phyloP scores from a whole-genome alignment of 768 basidiomycete genomes.

The Phanerochaete carnosa region DNA sequence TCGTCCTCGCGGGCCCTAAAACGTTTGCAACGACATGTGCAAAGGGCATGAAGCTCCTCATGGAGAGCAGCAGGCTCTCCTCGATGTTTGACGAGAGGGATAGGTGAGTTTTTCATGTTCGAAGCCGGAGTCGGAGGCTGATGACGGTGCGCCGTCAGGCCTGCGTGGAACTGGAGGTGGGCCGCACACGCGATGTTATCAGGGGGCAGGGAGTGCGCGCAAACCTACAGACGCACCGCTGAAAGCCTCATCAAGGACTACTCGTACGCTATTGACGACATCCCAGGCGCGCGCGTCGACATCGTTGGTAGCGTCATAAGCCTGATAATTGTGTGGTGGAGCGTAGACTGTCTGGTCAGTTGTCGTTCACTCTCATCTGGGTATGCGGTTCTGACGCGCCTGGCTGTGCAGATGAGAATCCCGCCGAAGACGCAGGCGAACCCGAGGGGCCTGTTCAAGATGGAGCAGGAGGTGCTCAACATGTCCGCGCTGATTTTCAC shows the following conservation, averaged over 20 bases:
- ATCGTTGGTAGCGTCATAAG: conserved; percentile 49
- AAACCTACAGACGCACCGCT: conserved; percentile 30
- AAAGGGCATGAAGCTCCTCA: conserved; percentile 23
- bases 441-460: conserved; percentile 38
- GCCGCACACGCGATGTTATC: conserved; percentile 36
- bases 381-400: background rate
- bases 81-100: conserved; percentile 33
- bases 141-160: conserved; percentile 19
- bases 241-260: conserved; percentile 29
- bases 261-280: conserved; percentile 30
- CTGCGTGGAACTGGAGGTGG: conserved; percentile 29
- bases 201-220: conserved; percentile 23
- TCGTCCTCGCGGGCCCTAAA: conserved; percentile 31
- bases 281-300: conserved; percentile 39
- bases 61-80: conserved; percentile 37
- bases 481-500: conserved; percentile 33
- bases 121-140: background rate
- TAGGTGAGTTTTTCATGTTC: conserved; percentile 26
- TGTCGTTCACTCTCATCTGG: too few species aligned
- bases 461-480: conserved; percentile 44
- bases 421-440: conserved; percentile 43
- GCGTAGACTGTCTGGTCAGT: conserved; percentile 35
- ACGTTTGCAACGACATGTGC: conserved; percentile 35
- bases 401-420: conserved; percentile 36
- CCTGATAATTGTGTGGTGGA: conserved; percentile 38